Percentiles rank a stretch among this genome's conserved stretches.
These are phyloP conservation scores for Secale cereale DNA, from an alignment of 176 grass and related monocot genomes.

Conservation along the genomic window DNA sequence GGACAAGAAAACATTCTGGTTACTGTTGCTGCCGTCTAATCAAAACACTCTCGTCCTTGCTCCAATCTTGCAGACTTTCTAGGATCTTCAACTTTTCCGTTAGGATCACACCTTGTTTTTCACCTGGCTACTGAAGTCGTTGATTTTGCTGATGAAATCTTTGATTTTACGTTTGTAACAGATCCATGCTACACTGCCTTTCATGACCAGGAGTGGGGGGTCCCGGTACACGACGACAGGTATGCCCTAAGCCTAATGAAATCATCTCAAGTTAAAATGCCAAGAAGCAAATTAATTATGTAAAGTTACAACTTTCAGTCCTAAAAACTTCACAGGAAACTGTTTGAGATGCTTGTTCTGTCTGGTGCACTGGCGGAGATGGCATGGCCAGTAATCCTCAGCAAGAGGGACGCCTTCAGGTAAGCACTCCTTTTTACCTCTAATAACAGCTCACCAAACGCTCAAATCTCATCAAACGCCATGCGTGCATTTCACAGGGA, in stretches of 20 bases:
- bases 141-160: slow-evolving; percentile 29
- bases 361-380: slow-evolving; percentile 90
- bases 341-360: slow-evolving; percentile 89
- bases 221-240: slow-evolving; percentile 90
- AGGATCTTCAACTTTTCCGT: slow-evolving; percentile 17
- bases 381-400: slow-evolving; percentile 85
- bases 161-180: slow-evolving; percentile 48
- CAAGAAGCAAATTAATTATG: slow-evolving; percentile 27
- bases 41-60: neutral
- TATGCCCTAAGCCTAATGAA: slow-evolving; percentile 34
- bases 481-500: slow-evolving; percentile 56
- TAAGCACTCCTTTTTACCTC: slow-evolving; percentile 11
- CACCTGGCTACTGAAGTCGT: slow-evolving; percentile 13
- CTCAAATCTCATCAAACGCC: neutral
- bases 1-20: slow-evolving; percentile 20
- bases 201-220: slow-evolving; percentile 97
- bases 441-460: neutral
- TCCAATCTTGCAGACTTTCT: slow-evolving; percentile 1
- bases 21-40: neutral
- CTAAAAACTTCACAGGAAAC: slow-evolving; percentile 59
- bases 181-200: slow-evolving; percentile 86
- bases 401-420: slow-evolving; percentile 92
- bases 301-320: slow-evolving; percentile 43
- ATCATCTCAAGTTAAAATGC: neutral
- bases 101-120: slow-evolving; percentile 19